A percentile compares a stretch with the other conserved stretches of the same genome.
Evolutionary conservation across 257 asterid genomes (phyloP).

Genomic region (Orobanche coerulescens): DNA sequence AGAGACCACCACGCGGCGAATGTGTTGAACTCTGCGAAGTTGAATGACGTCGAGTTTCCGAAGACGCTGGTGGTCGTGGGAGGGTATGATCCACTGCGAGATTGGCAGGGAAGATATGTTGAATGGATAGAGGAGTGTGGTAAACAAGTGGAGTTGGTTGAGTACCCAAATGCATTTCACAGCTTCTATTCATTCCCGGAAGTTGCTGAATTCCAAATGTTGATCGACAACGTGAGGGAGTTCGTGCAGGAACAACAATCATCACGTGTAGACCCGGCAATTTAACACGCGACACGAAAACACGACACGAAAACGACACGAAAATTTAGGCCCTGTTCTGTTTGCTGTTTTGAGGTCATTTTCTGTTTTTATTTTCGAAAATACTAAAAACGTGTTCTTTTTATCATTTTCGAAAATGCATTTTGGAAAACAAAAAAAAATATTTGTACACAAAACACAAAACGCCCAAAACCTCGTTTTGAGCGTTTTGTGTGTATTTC

Average conservation of each 20-base stretch:
- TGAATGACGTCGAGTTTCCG: slow-evolving; percentile 1
- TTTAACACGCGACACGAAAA: too few species aligned
- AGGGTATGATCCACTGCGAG: slow-evolving; percentile 26
- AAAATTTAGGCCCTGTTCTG: too few species aligned
- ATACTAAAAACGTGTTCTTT: too few species aligned
- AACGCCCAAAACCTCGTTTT: too few species aligned
- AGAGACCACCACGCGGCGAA: slow-evolving; percentile 24
- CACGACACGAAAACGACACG: too few species aligned
- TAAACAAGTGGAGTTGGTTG: slow-evolving; percentile 30
- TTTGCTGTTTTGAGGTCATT: too few species aligned
- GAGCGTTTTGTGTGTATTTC: too few species aligned
- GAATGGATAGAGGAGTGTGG: slow-evolving; percentile 21
- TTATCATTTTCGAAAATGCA: too few species aligned
- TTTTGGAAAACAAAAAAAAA: too few species aligned
- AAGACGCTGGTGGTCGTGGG: slow-evolving; percentile 19
- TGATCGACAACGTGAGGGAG: neutral
- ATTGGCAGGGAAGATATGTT: slow-evolving; percentile 27
- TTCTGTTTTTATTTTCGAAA: too few species aligned
- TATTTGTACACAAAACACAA: too few species aligned
- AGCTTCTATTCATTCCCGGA: slow-evolving; percentile 23
- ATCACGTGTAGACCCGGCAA: too few species aligned
- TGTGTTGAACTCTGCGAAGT: slow-evolving; percentile 6
- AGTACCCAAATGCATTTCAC: slow-evolving; percentile 29
- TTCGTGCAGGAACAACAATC: neutral
- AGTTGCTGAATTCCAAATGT: slow-evolving; percentile 3